Conservation (phyloP, 164 flowering plant species). For the Platanus orientalis region DNA sequence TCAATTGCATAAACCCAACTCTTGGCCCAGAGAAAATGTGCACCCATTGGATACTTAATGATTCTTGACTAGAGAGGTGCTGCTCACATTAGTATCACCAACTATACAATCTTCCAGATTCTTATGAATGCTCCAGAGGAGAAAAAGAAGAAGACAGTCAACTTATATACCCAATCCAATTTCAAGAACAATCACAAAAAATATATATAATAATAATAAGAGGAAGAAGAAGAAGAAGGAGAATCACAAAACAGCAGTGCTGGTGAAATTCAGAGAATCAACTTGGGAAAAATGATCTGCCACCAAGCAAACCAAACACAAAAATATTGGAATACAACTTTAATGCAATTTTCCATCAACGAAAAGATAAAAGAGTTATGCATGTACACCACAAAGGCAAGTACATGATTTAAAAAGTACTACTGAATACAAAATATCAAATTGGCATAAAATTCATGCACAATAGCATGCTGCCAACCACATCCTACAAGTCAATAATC, state of each 20-base stretch:
- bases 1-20: conserved; percentile 8
- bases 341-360: too few relatives aligned
- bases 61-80: too few relatives aligned
- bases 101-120: neutral
- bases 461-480: too few relatives aligned
- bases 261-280: neutral
- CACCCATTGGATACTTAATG: too few relatives aligned
- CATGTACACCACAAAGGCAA: too few relatives aligned
- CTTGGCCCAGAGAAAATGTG: conserved; percentile 1
- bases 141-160: neutral
- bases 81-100: neutral
- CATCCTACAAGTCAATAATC: too few relatives aligned
- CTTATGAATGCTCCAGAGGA: neutral
- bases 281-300: too few relatives aligned
- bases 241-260: neutral
- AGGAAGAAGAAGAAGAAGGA: too few relatives aligned
- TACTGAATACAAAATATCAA: too few relatives aligned
- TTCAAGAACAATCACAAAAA: neutral
- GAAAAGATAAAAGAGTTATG: too few relatives aligned
- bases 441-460: too few relatives aligned
- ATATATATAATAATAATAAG: neutral
- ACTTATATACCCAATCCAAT: neutral
- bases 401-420: too few relatives aligned
- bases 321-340: neutral
- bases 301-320: neutral